phyloP scores from a whole-genome alignment of 2,329 filamentous ascomycete genomes.

The Exophiala lecanii-corni region DNA sequence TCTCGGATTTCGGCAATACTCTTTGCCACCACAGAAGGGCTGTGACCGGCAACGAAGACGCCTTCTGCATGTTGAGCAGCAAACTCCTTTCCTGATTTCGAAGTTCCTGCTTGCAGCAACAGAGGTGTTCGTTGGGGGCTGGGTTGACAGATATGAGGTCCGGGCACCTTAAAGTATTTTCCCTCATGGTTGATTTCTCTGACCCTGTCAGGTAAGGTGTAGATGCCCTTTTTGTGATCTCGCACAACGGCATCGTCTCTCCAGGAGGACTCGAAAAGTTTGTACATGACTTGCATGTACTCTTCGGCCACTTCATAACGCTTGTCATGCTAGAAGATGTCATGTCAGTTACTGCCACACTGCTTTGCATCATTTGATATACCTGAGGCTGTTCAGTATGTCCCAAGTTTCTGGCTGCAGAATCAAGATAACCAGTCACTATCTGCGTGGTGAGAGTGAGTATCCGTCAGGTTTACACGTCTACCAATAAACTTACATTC shows the following conservation, averaged over 20 bases:
- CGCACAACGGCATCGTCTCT: constrained; percentile 60
- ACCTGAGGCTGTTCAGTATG: constrained; percentile 47
- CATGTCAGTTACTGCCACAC: too few species aligned
- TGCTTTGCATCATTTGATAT: too few species aligned
- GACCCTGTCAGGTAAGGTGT: constrained; percentile 55
- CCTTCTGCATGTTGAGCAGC: constrained; percentile 56
- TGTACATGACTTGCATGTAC: constrained; percentile 61
- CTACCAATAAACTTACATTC: constrained; percentile 42
- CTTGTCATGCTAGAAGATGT: constrained; percentile 51
- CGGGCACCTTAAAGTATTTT: constrained; percentile 43
- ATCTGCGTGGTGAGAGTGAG: constrained; percentile 37
- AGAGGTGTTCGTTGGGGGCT: constrained; percentile 55
- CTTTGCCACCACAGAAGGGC: constrained; percentile 53
- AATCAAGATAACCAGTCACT: constrained; percentile 65
- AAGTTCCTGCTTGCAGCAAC: constrained; percentile 57
- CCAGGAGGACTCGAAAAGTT: constrained; percentile 65
- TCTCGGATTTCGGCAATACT: constrained; percentile 47
- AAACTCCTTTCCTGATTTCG: constrained; percentile 53
- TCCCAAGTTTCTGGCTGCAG: constrained; percentile 60
- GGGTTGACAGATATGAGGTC: constrained; percentile 48
- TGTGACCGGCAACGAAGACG: constrained; percentile 55
- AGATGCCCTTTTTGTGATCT: constrained; percentile 55
- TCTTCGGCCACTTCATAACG: constrained; percentile 61
- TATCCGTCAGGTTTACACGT: constrained; percentile 16
- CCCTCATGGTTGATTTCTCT: constrained; percentile 62